These are phyloP conservation scores for Kwoniella dendrophila DNA, from an alignment of 768 basidiomycete species.

Conservation along the genomic window DNA sequence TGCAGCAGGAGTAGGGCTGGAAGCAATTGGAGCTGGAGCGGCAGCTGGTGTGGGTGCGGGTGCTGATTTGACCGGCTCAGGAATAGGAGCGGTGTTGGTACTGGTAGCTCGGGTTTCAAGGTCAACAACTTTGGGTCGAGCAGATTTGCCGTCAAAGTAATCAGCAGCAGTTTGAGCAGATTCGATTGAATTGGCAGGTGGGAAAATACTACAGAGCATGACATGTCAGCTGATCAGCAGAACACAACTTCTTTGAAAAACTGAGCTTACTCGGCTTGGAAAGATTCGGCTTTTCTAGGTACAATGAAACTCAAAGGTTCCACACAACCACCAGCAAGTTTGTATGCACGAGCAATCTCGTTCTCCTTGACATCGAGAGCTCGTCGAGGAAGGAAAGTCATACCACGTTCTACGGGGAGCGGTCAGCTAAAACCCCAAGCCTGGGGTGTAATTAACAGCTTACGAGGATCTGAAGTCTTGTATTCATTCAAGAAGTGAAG, in stretches of 20 bases:
- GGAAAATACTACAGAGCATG: constrained; percentile 67
- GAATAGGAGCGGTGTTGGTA: constrained; percentile 45
- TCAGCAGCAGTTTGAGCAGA: constrained; percentile 78
- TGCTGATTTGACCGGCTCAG: constrained; percentile 35
- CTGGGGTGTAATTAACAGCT: not conserved
- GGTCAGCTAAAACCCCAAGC: not conserved
- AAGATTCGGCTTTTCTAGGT: constrained; percentile 87
- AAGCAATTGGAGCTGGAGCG: constrained; percentile 6
- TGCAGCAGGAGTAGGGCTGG: too few species aligned
- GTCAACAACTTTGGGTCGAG: constrained; percentile 74
- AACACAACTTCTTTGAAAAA: not conserved
- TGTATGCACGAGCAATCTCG: constrained; percentile 94
- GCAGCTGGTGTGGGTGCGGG: constrained; percentile 24
- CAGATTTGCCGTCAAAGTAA: constrained; percentile 80
- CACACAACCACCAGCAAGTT: constrained; percentile 70
- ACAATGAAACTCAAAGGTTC: constrained; percentile 96
- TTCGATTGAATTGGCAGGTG: constrained; percentile 80
- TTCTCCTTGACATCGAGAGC: constrained; percentile 85
- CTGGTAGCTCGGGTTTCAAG: constrained; percentile 67
- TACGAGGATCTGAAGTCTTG: constrained; percentile 80
- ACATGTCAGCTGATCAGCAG: constrained; percentile 10
- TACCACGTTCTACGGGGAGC: constrained; percentile 68
- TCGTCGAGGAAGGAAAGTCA: constrained; percentile 93
- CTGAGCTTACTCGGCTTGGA: constrained; percentile 74
- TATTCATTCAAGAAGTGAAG: constrained; percentile 73